phyloP scores from a whole-genome alignment of 1,284 basidiomycete species.

The Cryptococcus floricola region DNA sequence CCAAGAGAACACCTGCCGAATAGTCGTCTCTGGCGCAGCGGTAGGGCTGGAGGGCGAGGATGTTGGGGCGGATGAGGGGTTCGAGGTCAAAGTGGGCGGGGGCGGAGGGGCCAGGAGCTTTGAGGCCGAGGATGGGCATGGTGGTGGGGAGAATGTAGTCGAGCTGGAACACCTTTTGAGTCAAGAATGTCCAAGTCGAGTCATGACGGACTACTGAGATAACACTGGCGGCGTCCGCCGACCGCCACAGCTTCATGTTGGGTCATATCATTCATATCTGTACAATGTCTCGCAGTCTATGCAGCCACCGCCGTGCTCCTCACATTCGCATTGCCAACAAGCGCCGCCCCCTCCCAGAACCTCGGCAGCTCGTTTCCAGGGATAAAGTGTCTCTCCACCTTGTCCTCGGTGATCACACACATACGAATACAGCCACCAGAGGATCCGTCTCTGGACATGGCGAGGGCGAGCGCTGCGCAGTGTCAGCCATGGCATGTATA shows the following conservation, averaged over 20 bases:
- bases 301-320: background rate
- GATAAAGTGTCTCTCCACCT: slow-evolving; percentile 87
- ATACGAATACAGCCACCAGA: slow-evolving; percentile 97
- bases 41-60: slow-evolving; percentile 87
- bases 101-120: slow-evolving; percentile 51
- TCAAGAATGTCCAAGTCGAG: too few species aligned
- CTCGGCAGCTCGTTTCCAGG: slow-evolving; percentile 86
- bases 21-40: slow-evolving; percentile 97
- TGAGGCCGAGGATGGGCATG: slow-evolving; percentile 50
- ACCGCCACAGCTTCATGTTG: too few species aligned
- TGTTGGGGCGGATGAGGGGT: slow-evolving; percentile 85
- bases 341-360: slow-evolving; percentile 47
- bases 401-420: slow-evolving; percentile 90
- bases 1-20: slow-evolving; percentile 85
- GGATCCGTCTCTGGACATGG: slow-evolving; percentile 97
- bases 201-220: too few species aligned
- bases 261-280: background rate
- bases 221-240: too few species aligned
- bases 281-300: background rate
- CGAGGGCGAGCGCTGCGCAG: slow-evolving; percentile 74
- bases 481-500: background rate
- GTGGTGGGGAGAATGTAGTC: too few species aligned
- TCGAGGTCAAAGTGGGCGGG: slow-evolving; percentile 79
- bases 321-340: slow-evolving; percentile 22
- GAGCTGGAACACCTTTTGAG: too few species aligned